A percentile compares a stretch with the other conserved stretches of the same genome.
Evolutionary conservation across 2,329 filamentous ascomycete species (phyloP).

Genomic region (Phialocephala subalpina): DNA sequence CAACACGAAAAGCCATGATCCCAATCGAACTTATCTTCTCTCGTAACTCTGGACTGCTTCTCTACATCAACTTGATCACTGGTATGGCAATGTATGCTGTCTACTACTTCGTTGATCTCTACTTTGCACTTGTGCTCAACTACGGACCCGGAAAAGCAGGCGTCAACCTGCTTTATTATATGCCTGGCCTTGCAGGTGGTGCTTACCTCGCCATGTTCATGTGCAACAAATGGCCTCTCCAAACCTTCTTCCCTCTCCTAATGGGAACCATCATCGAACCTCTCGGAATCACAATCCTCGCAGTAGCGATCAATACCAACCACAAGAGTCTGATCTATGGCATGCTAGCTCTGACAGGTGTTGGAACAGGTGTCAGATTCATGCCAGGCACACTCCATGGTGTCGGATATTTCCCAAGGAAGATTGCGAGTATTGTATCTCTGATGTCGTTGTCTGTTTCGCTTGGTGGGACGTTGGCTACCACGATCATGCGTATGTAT

Average conservation of each 20-base stretch:
- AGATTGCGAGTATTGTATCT: conserved; percentile 65
- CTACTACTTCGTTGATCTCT: conserved; percentile 74
- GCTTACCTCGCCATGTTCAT: conserved; percentile 64
- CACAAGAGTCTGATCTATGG: conserved; percentile 62
- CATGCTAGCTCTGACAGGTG: conserved; percentile 71
- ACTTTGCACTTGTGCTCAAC: conserved; percentile 69
- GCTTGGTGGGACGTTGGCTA: conserved; percentile 69
- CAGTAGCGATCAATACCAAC: conserved; percentile 61
- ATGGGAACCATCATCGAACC: conserved; percentile 64
- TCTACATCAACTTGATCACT: conserved; percentile 61
- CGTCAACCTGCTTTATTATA: conserved; percentile 67
- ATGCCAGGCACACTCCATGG: conserved; percentile 69
- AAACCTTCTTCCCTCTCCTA: conserved; percentile 67
- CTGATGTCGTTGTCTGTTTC: conserved; percentile 66
- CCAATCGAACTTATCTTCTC: conserved; percentile 65
- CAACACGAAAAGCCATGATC: conserved; percentile 68
- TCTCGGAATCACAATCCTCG: conserved; percentile 64
- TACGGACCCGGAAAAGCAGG: conserved; percentile 60
- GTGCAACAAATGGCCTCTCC: conserved; percentile 67
- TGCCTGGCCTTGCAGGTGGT: conserved; percentile 67
- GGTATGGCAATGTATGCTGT: conserved; percentile 59
- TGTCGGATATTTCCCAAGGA: conserved; percentile 65
- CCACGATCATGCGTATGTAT: conserved; percentile 77
- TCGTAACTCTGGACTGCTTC: conserved; percentile 67
- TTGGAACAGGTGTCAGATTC: conserved; percentile 69